These are phyloP conservation scores for Raffaelea arxii DNA, from an alignment of 2,329 filamentous ascomycete genomes.

Conservation along the genomic window DNA sequence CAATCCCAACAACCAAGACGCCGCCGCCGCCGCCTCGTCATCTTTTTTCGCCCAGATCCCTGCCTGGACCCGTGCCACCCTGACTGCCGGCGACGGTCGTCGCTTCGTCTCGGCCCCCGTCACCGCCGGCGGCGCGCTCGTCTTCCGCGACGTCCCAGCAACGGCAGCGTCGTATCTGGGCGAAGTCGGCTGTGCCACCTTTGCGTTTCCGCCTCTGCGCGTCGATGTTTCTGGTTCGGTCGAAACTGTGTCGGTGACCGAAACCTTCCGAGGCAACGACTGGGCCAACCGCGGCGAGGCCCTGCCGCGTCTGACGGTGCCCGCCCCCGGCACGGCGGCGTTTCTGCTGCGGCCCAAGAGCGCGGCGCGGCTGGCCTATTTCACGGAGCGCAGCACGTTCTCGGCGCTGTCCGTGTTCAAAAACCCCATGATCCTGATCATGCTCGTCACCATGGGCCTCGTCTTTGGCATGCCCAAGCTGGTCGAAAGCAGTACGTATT, in stretches of 20 bases:
- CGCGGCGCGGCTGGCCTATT: constrained; percentile 61
- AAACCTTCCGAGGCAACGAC: constrained; percentile 80
- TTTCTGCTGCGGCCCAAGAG: constrained; percentile 50
- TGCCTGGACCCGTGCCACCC: constrained; percentile 56
- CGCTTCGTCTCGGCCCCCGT: constrained; percentile 49
- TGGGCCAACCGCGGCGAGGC: constrained; percentile 78
- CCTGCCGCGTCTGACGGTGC: constrained; percentile 27
- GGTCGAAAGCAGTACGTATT: constrained; percentile 79
- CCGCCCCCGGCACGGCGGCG: constrained; percentile 5
- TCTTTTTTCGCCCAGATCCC: constrained; percentile 28
- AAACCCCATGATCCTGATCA: constrained; percentile 95
- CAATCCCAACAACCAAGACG: background rate
- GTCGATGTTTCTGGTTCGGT: constrained; percentile 51
- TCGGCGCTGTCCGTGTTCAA: constrained; percentile 75
- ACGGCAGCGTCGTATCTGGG: constrained; percentile 67
- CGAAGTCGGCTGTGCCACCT: constrained; percentile 66
- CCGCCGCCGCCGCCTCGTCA: background rate
- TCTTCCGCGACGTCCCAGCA: constrained; percentile 60
- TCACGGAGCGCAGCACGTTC: constrained; percentile 65
- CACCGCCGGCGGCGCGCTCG: constrained; percentile 59
- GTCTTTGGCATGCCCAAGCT: constrained; percentile 92
- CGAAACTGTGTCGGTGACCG: constrained; percentile 55
- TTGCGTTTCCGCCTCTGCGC: constrained; percentile 68
- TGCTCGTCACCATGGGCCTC: constrained; percentile 68
- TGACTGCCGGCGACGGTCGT: constrained; percentile 51